Evolutionary conservation across 345 rosid genomes (phyloP).

Genomic region (Camelina sativa): DNA sequence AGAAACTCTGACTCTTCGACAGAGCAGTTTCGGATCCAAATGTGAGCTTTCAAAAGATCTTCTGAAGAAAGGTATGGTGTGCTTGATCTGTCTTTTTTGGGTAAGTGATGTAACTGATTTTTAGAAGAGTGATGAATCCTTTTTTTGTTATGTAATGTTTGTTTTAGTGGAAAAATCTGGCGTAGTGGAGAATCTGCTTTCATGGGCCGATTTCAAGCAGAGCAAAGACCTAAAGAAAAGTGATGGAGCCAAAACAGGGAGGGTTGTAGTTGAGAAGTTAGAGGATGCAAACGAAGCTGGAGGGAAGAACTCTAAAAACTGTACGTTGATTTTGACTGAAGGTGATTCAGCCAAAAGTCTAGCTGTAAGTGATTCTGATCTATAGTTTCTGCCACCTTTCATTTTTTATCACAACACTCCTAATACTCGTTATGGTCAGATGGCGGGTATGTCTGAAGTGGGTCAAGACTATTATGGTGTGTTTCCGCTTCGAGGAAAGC

Average conservation of each 20-base stretch:
- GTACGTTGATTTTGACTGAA: constrained; percentile 95
- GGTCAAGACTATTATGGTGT: constrained; percentile 80
- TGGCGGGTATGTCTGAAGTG: constrained; percentile 73
- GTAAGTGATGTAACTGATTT: background rate
- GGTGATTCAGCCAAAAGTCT: constrained; percentile 99
- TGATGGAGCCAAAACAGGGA: constrained; percentile 79
- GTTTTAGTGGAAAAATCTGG: constrained; percentile 82
- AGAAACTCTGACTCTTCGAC: constrained; percentile 95
- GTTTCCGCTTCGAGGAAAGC: constrained; percentile 91
- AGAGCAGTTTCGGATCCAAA: constrained; percentile 92
- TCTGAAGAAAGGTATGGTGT: constrained; percentile 76
- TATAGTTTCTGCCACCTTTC: background rate
- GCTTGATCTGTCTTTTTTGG: constrained; percentile 19
- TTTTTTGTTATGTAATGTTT: constrained; percentile 7
- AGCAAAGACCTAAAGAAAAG: constrained; percentile 89
- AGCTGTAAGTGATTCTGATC: constrained; percentile 63
- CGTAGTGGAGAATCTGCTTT: constrained; percentile 73
- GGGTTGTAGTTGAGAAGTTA: constrained; percentile 69
- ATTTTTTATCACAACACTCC: background rate
- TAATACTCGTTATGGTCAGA: constrained; percentile 49
- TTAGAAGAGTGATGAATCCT: background rate
- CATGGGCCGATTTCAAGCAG: constrained; percentile 91
- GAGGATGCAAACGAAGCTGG: constrained; percentile 97
- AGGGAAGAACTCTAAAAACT: constrained; percentile 68
- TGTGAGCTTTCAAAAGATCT: constrained; percentile 86